Evolutionary conservation across 495 filamentous ascomycete species (phyloP).

Genomic region (Copromyces sp.): DNA sequence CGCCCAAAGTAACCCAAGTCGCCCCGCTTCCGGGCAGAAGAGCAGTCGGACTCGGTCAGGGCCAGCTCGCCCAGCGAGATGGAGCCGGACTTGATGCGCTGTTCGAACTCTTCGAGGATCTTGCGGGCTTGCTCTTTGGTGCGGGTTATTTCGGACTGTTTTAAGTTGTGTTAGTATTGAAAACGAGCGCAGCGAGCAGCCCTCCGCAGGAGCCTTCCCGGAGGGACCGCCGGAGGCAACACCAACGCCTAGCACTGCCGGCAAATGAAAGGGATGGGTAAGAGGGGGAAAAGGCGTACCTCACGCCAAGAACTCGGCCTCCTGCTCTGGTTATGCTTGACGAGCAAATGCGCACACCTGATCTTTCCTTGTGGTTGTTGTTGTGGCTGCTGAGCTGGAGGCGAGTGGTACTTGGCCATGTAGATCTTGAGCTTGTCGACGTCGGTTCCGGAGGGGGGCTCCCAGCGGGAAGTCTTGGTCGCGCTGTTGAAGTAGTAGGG

Average conservation of each 20-base stretch:
- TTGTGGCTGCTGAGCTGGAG: constrained; percentile 16
- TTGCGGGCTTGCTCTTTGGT: constrained; percentile 74
- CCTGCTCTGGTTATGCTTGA: constrained; percentile 83
- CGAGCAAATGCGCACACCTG: constrained; percentile 76
- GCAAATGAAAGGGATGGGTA: too few species aligned
- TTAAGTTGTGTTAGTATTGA: not conserved
- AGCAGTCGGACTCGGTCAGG: constrained; percentile 84
- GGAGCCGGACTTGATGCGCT: constrained; percentile 58
- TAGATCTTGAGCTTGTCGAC: constrained; percentile 82
- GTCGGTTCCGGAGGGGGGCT: constrained; percentile 78
- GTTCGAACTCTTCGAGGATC: constrained; percentile 64
- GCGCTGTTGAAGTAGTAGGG: constrained; percentile 92
- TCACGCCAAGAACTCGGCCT: constrained; percentile 88
- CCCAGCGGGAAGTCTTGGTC: constrained; percentile 84
- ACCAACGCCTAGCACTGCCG: not conserved
- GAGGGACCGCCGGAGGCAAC: not conserved
- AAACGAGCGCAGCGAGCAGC: not conserved
- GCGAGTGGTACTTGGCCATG: constrained; percentile 70
- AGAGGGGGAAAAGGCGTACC: constrained; percentile 18
- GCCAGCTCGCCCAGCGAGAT: constrained; percentile 69
- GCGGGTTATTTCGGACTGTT: constrained; percentile 65
- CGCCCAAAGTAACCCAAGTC: constrained; percentile 91
- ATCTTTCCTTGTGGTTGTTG: constrained; percentile 64
- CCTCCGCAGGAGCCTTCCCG: not conserved
- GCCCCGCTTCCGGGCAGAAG: constrained; percentile 83